Base-by-base conservation (phyloP, 1,284 basidiomycete species). In the Schizopora paradoxa region DNA sequence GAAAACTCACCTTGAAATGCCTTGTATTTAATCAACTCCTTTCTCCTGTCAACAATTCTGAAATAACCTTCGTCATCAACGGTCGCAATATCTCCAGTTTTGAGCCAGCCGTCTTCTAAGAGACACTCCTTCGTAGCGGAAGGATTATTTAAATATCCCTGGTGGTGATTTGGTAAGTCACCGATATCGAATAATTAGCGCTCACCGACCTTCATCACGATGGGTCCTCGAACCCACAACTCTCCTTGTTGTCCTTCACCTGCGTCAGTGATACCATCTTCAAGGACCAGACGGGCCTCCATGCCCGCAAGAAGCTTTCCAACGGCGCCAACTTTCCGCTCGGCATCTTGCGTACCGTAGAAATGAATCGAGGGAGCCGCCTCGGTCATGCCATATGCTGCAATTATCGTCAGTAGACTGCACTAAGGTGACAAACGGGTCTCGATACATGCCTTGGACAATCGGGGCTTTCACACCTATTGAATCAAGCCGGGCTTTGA, bases 81-180 rank as follows among this genome's bases (percentile, higher is more conserved):
- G 4, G 77, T 82, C 56, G 81, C 76, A 55, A 72, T 66, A 61
- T 89, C 86, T 1, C 86, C 86, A 0, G 85, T 88, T 43, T 66
- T 68, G 25, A 88, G 54, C 86, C 86, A 89, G 8, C 82, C 84
- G 44, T 70, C 63, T 16, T 58, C 61, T 3, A 74, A 58, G 58
- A 88, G 87, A 0, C 82, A 78, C 52, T 77, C 75, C 43, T 65
- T 64, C 6, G 77, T 86, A 0, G 82, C 79, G 49, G 74, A 67
- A 47, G 76, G 72, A 58, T 88, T 82, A 35, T 76, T 72, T 75
- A 74, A 84, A 59, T 89, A 89, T 0, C 86, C 86, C 0, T 76
- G 56, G 0, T 74, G 72, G 37, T 84, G 58, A 52, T 75, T 81
- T 0, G 48, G 59, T 11, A 18, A 35, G 60, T 60, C 45, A 67